These are phyloP conservation scores for Colletotrichum brevisporum DNA, from an alignment of 2,329 filamentous ascomycete species.

Conservation along the genomic window DNA sequence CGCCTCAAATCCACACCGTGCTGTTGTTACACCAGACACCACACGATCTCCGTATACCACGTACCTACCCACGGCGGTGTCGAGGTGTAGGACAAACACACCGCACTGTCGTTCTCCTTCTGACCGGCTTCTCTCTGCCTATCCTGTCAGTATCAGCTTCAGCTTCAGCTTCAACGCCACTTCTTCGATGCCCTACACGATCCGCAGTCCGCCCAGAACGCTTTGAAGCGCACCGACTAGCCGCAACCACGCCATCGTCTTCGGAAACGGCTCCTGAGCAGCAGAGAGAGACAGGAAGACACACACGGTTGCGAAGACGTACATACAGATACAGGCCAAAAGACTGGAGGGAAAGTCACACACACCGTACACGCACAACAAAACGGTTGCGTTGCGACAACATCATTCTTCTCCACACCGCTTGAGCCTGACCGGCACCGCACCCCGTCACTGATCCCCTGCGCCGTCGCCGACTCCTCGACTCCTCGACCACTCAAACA, in stretches of 20 bases:
- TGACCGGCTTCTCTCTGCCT: not conserved
- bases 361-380: slow-evolving; percentile 4
- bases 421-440: slow-evolving; percentile 19
- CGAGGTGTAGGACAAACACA: too few species aligned
- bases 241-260: not conserved
- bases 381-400: slow-evolving; percentile 35
- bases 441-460: slow-evolving; percentile 18
- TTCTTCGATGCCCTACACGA: not conserved
- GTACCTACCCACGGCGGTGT: not conserved
- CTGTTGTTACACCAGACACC: slow-evolving; percentile 3
- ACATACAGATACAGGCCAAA: slow-evolving; percentile 25
- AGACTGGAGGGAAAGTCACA: slow-evolving; percentile 7
- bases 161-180: slow-evolving; percentile 1
- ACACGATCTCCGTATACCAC: not conserved
- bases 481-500: slow-evolving; percentile 11
- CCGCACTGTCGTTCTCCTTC: too few species aligned
- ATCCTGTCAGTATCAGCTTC: not conserved
- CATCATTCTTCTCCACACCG: slow-evolving; percentile 39
- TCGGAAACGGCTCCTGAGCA: slow-evolving; percentile 1
- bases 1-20: too few species aligned
- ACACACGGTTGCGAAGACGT: not conserved
- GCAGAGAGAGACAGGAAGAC: not conserved
- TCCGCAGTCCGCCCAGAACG: slow-evolving; percentile 7
- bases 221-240: slow-evolving; percentile 26
- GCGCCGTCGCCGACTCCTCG: slow-evolving; percentile 13